Evolutionary conservation across 2,329 filamentous ascomycete species (phyloP), one percentile per base, ranked within the genome.

Genomic region (Colletotrichum destructivum): DNA sequence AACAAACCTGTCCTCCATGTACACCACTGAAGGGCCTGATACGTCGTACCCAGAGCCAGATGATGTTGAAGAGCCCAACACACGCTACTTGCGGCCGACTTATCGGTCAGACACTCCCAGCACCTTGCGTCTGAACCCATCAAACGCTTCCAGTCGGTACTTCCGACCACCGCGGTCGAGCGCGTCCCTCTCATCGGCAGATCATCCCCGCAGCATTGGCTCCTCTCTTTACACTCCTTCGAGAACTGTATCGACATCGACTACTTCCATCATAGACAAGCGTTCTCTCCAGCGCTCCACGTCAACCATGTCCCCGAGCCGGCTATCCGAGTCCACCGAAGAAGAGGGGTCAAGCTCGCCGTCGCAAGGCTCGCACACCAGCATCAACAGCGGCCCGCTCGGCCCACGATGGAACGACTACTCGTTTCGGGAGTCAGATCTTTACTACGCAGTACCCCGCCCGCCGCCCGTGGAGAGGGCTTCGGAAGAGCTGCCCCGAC

Each of bases 371-470:
- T 69, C 73, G 23, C 47, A 26, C 23, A 47, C 71, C 1, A 62
- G n/a, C 21, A 54, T 18, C 23, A 40, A 63, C 2, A 54, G 51
- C 23, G 64, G 47, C 5, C 68, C 74, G 3, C 71, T 79, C 16
- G 76, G 76, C 26, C 76, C 77, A 31, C 69, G 76, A 9, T 78
- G 76, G 63, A 76, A 76, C 9, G 81, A 82, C 62, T 82, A 82
- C 51, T 81, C 81, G 0, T 79, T 82, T 23, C 77, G 81, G 13
- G 81, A 82, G 64, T 76, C 78, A 0, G 81, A 82, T 56, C 71
- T 81, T 12, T 82, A 80, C 56, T 82, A 82, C 55, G 56, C 63
- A 21, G 55, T 42, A 7, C 64, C 72, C 13, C 59, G 47, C 13
- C 61, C 61, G n/a, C 38, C 13, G 26, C 54, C 46, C 13, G 35